Conservation (phyloP, 2,329 filamentous ascomycete species). For the Aspergillus fumigatus region DNA sequence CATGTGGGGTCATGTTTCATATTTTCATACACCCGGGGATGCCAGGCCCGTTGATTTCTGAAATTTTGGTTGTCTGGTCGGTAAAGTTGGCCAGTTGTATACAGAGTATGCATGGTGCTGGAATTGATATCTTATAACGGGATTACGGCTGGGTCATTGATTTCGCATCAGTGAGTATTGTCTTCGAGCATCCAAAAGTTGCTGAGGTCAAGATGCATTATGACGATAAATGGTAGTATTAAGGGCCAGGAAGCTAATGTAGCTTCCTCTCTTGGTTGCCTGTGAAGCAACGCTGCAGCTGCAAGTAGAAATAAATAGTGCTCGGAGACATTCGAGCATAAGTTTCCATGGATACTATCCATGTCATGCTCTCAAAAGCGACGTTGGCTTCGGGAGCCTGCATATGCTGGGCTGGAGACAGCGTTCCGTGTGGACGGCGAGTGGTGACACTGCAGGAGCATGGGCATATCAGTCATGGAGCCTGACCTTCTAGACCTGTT, state of each 20-base stretch:
- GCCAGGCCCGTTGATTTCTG: not conserved
- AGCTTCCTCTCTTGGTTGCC: not conserved
- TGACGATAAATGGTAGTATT: not conserved
- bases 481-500: not conserved
- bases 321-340: not conserved
- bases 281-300: not conserved
- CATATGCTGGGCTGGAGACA: not conserved
- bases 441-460: not conserved
- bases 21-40: not conserved
- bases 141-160: not conserved
- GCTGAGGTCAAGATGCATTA: not conserved
- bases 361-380: not conserved
- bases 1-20: not conserved
- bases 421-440: not conserved
- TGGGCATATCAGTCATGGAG: not conserved
- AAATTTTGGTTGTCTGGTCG: not conserved
- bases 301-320: not conserved
- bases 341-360: not conserved
- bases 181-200: not conserved
- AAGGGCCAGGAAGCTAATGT: not conserved
- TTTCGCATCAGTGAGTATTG: not conserved
- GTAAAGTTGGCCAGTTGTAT: no score
- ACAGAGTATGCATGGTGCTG: no score
- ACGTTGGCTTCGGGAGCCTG: not conserved
- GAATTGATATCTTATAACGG: not conserved